Base-by-base conservation (phyloP, 495 filamentous ascomycete genomes). In the Penicillium herquei region DNA sequence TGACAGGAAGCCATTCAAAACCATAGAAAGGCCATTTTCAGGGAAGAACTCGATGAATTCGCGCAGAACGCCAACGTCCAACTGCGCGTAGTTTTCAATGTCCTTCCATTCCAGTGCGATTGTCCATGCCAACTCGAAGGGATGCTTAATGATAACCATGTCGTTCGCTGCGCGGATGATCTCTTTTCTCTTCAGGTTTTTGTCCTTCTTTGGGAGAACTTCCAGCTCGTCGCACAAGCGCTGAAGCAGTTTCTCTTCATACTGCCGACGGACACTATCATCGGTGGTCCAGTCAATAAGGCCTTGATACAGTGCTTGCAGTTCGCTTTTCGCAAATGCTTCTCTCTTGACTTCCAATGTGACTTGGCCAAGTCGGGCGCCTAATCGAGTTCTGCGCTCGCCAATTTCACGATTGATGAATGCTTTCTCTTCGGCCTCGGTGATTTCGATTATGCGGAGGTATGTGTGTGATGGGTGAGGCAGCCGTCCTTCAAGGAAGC, bases 81-180 rank as follows among this genome's bases (percentile, higher is more conserved):
- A 87, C 26, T 92, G 78, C 1, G 74, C 77, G 56, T 89, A 80
- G 32, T 79, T 81, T 59, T 91, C 84, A 39, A 86, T 74, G 70
- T 96, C 90, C 59, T 87, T 81, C 90, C 94, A 97, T 63, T 97
- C 90, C 39, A 98, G 78, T 31, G 86, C 82, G 57, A 96, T 87
- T 52, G 87, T 85, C 94, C 94, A 98, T 3, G 94, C 94, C 18
- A 95, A 76, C 53, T 87, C 83, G 70, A 88, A 97, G 1, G 91
- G 91, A 65, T 96, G 91, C 58, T 93, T 92, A 66, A 98, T 89
- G 57, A 97, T 92, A 46, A 98, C 93, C 85, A 98, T 91, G 52
- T 91, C 94, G 43, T 85, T 82, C 0, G 92, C 92, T 41, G 91
- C 70, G 49, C 87, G 87, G 63, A 81, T 70, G 2, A 96, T 87